Percentiles rank a stretch among this genome's conserved stretches.
phyloP scores from a whole-genome alignment of 2,329 filamentous ascomycete species.

The Nothophaeocryptopus gaeumannii region DNA sequence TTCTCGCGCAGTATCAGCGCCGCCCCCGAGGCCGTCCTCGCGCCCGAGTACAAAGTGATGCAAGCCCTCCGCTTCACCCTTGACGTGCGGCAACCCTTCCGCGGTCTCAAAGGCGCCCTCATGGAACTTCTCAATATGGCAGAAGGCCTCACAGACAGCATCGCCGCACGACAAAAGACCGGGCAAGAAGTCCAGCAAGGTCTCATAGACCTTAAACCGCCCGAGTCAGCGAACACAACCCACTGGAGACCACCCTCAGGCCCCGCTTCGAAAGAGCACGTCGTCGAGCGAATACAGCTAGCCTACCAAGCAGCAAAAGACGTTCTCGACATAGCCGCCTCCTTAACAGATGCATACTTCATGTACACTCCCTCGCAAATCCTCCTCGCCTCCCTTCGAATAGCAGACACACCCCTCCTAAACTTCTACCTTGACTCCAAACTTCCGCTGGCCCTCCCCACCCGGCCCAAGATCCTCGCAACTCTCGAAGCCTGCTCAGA shows the following conservation, averaged over 20 bases:
- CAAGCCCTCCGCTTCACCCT: constrained; percentile 92
- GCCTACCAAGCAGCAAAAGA: constrained; percentile 73
- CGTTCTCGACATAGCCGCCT: constrained; percentile 67
- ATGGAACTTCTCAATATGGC: constrained; percentile 74
- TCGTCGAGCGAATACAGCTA: constrained; percentile 50
- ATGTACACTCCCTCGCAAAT: constrained; percentile 94
- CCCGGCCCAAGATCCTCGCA: constrained; percentile 36
- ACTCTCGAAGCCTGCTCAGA: constrained; percentile 41
- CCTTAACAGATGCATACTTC: constrained; percentile 95
- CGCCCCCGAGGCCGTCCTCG: constrained; percentile 74
- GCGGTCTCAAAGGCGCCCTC: constrained; percentile 79
- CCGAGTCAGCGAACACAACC: constrained; percentile 17
- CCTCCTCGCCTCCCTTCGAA: constrained; percentile 75
- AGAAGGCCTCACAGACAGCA: constrained; percentile 54
- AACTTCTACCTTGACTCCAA: constrained; percentile 48
- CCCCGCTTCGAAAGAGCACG: constrained; percentile 16
- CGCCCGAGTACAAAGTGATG: constrained; percentile 87
- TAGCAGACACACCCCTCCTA: constrained; percentile 67
- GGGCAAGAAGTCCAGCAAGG: constrained; percentile 22
- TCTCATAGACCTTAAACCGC: constrained; percentile 19
- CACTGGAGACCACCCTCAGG: constrained; percentile 20
- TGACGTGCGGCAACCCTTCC: constrained; percentile 86
- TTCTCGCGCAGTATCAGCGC: constrained; percentile 60
- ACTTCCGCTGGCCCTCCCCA: constrained; percentile 31
- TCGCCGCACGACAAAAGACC: constrained; percentile 20